Conservation (phyloP, 2,329 filamentous ascomycete genomes). For the Fusarium sp. region DNA sequence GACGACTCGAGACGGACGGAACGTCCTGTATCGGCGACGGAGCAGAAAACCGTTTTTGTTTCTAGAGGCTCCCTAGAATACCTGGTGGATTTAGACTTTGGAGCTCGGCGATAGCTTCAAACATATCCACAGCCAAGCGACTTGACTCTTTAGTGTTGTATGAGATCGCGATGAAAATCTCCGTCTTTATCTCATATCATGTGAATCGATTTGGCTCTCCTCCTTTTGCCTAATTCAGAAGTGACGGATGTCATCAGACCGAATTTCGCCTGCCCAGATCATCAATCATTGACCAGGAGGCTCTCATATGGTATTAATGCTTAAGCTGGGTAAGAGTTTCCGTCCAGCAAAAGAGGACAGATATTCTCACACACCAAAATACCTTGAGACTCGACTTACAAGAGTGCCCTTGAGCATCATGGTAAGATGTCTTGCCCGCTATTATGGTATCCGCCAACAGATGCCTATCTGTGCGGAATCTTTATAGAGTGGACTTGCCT, state of each 20-base stretch:
- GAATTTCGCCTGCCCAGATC: not conserved
- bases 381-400: not conserved
- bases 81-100: conserved; percentile 19
- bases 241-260: not conserved
- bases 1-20: not conserved
- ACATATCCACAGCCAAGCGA: not conserved
- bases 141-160: not conserved
- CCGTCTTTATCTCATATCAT: not conserved
- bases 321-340: not conserved
- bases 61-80: not conserved
- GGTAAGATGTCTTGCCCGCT: no score
- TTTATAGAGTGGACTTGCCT: no score
- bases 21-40: not conserved
- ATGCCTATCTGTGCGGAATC: no score
- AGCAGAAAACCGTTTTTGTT: conserved; percentile 5
- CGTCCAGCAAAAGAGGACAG: not conserved
- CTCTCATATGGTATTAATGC: not conserved
- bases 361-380: not conserved
- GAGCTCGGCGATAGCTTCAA: conserved; percentile 24
- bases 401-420: no score
- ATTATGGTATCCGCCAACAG: no score
- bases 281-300: not conserved
- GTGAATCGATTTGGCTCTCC: not conserved
- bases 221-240: not conserved
- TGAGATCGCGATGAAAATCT: not conserved